Percentiles rank a stretch among this genome's conserved stretches.
These are phyloP conservation scores for Boletus edulis DNA, from an alignment of 768 basidiomycete genomes.

Conservation along the genomic window DNA sequence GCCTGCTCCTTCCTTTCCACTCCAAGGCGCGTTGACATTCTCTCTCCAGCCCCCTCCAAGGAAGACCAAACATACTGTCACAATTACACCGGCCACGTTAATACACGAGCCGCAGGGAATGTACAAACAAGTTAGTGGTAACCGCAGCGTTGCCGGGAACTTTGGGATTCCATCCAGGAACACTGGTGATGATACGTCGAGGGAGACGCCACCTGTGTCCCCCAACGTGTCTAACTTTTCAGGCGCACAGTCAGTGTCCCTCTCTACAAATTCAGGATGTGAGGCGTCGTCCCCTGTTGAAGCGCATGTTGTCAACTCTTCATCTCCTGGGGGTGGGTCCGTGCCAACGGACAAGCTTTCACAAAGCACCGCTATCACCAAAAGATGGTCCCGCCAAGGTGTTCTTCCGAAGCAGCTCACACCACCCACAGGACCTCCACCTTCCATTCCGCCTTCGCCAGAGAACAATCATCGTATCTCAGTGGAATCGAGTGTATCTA, in stretches of 20 bases:
- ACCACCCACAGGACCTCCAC: constrained; percentile 60
- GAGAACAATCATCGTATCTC: constrained; percentile 24
- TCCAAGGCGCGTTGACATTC: constrained; percentile 29
- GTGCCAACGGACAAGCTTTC: constrained; percentile 29
- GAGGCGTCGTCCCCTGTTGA: background rate
- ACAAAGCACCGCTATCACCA: constrained; percentile 26
- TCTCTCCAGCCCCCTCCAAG: constrained; percentile 36
- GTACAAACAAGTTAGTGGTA: constrained; percentile 26
- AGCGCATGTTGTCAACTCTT: background rate
- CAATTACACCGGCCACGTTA: background rate
- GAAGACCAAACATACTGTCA: constrained; percentile 21
- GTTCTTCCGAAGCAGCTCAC: constrained; percentile 48
- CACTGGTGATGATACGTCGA: constrained; percentile 7
- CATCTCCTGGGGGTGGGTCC: background rate
- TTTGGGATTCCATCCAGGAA: constrained; percentile 24
- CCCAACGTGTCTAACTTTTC: constrained; percentile 4
- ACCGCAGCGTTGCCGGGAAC: constrained; percentile 30
- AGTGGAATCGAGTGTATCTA: constrained; percentile 23
- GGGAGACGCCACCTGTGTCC: constrained; percentile 8
- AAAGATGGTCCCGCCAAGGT: constrained; percentile 57
- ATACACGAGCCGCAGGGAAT: constrained; percentile 15
- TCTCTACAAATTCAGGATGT: background rate
- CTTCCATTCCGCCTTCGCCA: constrained; percentile 39
- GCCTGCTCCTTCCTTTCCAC: constrained; percentile 24
- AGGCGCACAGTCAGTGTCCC: background rate